phyloP scores from a whole-genome alignment of 352 stramenopile species.

The Sclerospora graminicola region DNA sequence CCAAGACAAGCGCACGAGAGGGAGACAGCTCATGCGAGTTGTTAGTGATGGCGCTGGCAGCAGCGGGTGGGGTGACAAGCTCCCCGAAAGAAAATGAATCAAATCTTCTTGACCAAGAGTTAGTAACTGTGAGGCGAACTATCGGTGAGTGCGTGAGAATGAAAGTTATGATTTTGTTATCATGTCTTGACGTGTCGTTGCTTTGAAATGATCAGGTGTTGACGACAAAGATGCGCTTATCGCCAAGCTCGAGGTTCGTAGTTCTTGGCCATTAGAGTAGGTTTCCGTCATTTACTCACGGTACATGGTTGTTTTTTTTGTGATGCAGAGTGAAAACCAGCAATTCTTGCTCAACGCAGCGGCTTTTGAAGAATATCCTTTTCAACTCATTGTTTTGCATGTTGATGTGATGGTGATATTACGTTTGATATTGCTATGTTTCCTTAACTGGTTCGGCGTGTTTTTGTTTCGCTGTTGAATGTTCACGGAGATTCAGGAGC shows the following conservation, averaged over 20 bases:
- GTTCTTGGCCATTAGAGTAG: neutral
- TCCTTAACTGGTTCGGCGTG: constrained; percentile 40
- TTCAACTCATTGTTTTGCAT: constrained; percentile 15
- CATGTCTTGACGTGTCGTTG: constrained; percentile 3
- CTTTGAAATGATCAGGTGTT: constrained; percentile 8
- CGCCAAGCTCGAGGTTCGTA: constrained; percentile 57
- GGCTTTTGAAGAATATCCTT: constrained; percentile 84
- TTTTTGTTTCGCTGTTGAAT: constrained; percentile 18
- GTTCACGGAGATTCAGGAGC: constrained; percentile 70
- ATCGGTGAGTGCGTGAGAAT: constrained; percentile 24
- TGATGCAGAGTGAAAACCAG: constrained; percentile 61
- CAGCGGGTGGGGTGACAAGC: constrained; percentile 57
- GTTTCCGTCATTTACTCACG: neutral
- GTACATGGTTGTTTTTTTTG: neutral
- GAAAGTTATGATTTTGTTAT: neutral
- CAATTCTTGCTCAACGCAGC: constrained; percentile 74
- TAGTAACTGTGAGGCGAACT: constrained; percentile 36
- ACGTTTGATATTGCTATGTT: constrained; percentile 9
- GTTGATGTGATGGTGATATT: neutral
- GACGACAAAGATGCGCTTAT: constrained; percentile 42
- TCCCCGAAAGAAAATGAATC: constrained; percentile 55
- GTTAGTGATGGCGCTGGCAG: constrained; percentile 64
- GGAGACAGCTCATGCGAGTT: constrained; percentile 75
- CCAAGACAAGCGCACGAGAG: constrained; percentile 52
- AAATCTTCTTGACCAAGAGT: constrained; percentile 47